Base-by-base conservation (phyloP, 257 asterid genomes). In the Verbena officinalis region DNA sequence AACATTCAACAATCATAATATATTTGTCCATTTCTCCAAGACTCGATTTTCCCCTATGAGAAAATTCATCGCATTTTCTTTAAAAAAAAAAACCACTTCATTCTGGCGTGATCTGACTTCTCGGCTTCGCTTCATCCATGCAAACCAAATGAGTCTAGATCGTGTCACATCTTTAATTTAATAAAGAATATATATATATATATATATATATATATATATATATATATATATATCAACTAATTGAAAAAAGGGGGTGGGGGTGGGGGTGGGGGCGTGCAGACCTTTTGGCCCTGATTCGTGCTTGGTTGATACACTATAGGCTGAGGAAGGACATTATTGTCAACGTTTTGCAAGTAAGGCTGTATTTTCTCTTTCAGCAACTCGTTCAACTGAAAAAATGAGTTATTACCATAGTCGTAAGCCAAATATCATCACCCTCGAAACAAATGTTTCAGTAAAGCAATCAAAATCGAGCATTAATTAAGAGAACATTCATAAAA, bases 291-390 rank as follows among this genome's bases (percentile, higher is more conserved):
- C 48, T 77, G 80, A 62, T 66, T 78, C 61, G 34, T 78, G 75
- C 64, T 72, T 20, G 91, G 3, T 49, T 72, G 85, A 59, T 82
- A 22, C 15, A 87, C 75, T 42, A 93, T 90, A 51, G 95, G 87
- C 81, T 62, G 80, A 44, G 94, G 84, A 65, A 93, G 95, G 53
- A 78, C 79, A 34, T 57, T 27, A 51, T 67, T 74, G 75, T 84
- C 89, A 9, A 87, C 57, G 52, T 86, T 84, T 65, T 69, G 84
- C 82, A 93, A 53, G 76, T 78, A 93, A 1, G 99, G 97, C 59
- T 80, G 80, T 5, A 90, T 81, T 73, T 77, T 93, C 82, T 90
- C 92, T 75, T 83, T 84, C 84, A 93, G 75, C 95, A 93, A 75
- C 89, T 87, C 87, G 50, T 83, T 93, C 72, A 93, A 62, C 99